These are phyloP conservation scores for Eutrema heterophyllum DNA, from an alignment of 345 rosid species.

Conservation along the genomic window DNA sequence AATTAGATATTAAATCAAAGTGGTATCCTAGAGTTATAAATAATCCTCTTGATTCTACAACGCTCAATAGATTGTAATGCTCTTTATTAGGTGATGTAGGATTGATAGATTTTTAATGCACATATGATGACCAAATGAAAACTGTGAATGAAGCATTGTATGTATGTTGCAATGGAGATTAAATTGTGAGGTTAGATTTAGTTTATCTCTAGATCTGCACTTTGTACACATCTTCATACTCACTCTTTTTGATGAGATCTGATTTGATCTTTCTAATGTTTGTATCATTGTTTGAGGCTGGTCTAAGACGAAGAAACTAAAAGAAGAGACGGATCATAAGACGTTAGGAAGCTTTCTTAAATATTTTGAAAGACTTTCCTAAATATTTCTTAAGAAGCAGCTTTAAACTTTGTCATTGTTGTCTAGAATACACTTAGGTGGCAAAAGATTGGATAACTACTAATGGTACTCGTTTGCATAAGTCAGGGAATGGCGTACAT, in stretches of 20 bases:
- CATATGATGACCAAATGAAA: too few species aligned
- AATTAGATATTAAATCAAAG: slow-evolving; percentile 25
- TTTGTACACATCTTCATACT: background rate
- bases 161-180: slow-evolving; percentile 12
- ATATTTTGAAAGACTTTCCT: too few species aligned
- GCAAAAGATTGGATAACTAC: too few species aligned
- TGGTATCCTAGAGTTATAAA: slow-evolving; percentile 70
- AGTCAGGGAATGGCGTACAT: too few species aligned
- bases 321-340: slow-evolving; percentile 51
- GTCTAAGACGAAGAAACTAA: slow-evolving; percentile 38
- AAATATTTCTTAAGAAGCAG: too few species aligned
- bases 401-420: background rate
- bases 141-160: slow-evolving; percentile 76
- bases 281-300: slow-evolving; percentile 38
- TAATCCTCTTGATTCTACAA: background rate
- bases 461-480: too few species aligned
- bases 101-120: background rate
- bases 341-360: background rate
- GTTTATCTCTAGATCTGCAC: background rate
- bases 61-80: background rate
- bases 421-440: too few species aligned
- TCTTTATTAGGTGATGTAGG: background rate
- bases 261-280: background rate
- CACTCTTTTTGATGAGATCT: background rate
- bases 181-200: background rate